Conservation (phyloP, 305 asterid species). For the Fraxinus angustifolia region DNA sequence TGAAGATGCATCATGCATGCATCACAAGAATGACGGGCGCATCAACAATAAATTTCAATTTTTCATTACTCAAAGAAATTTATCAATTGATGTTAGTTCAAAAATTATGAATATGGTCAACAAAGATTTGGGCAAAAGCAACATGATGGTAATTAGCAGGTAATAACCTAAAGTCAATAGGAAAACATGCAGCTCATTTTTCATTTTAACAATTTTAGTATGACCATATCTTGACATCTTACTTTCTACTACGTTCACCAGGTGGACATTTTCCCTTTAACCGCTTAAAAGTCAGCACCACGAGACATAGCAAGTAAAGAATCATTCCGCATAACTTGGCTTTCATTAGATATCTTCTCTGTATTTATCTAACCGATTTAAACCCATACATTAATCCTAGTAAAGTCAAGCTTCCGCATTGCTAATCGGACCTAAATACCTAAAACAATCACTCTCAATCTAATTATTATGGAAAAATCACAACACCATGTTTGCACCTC, state of each 20-base stretch:
- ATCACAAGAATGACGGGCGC: neutral
- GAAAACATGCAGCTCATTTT: neutral
- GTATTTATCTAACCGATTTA: neutral
- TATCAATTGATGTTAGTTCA: neutral
- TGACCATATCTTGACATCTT: neutral
- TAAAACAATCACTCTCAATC: neutral
- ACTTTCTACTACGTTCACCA: neutral
- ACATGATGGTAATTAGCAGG: neutral
- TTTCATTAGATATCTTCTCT: neutral
- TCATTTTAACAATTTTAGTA: neutral
- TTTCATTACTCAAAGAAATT: neutral
- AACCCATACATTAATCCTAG: neutral
- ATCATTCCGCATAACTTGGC: neutral
- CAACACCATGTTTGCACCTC: neutral
- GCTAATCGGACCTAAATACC: neutral
- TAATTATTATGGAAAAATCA: neutral
- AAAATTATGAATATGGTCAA: neutral
- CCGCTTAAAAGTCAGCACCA: neutral
- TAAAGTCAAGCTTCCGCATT: neutral
- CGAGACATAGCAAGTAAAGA: neutral
- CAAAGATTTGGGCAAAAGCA: neutral
- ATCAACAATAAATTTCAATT: neutral
- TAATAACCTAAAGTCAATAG: neutral
- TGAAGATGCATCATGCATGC: neutral
- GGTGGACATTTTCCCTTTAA: neutral